Evolutionary conservation across 306 rosid genomes (phyloP), one percentile per base, ranked within the genome.

Genomic region (Betula pendula): DNA sequence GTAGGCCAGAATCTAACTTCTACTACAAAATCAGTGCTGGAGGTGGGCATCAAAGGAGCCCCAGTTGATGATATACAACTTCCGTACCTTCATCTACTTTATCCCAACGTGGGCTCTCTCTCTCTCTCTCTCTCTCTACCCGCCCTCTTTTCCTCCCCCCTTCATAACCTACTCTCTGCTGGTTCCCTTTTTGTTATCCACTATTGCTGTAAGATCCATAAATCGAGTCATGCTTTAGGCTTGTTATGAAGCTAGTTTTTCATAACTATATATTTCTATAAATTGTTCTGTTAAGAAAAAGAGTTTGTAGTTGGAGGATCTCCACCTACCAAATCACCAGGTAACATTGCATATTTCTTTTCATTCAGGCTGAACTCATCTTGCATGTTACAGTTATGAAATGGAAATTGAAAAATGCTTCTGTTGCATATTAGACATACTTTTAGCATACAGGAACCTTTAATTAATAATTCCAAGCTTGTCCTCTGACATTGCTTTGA

Each of bases 41-140:
- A 10, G 11, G 15, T 45, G 49, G 49, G 3, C 49, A 45, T 45
- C 49, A 45, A 45, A 45, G 49, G 15, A 2, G 15, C 15, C 10
- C 48, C 48, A 44, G 14, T 45, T 45, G 15, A 63, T 70, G 70
- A 70, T 71, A 29, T 2, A 63, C 69, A 69, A 31, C 74, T 20
- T 51, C 56, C 49, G 19, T 35, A 50, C 69, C 70, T 45, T 81
- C 84, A 65, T 76, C 78, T 24, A 62, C 52, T 38, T 71, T 76
- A 71, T 72, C 17, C 35, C 43, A 66, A 43, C 69, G 78, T 72
- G 47, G 48, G 58, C 70, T 65, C 74, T 56, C 27, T 74, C 74
- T 27, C 62, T 56, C 62, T 43, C 60, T 20, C 31, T 3, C 51
- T 14, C 33, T 0, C 33, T 0, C n/a, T n/a, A n/a, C 29, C 3